Evolutionary conservation across 1,139 yeast genomes (phyloP), one percentile per base, ranked within the genome.

Genomic region (Yamadazyma songkhlaensis): DNA sequence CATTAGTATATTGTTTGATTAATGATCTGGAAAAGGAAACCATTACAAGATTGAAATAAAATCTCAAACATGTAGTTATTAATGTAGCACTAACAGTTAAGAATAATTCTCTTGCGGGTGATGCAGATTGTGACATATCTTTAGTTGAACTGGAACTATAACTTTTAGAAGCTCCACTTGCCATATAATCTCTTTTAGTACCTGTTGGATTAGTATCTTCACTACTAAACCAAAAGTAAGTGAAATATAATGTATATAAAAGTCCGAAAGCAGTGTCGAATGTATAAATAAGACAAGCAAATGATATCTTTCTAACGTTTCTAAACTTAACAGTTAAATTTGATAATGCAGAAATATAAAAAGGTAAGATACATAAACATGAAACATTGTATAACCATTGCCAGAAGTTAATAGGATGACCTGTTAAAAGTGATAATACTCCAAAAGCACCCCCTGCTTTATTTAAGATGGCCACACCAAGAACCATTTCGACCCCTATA

Each of bases 381-480:
- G 82, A 60, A 27, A 83, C 55, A 59, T 90, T 88, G 51, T 84
- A 79, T 2, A 84, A 48, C 95, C 96, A 86, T 56, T 92, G 97
- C 68, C 84, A 68, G 44, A 81, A 78, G 45, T 81, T 82, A 41
- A 90, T 72, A 2, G 94, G 95, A 53, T 89, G 96, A 2, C 96
- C 94, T 0, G 97, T 90, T 53, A 92, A 75, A 31, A 92, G 62
- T 1, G 97, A 89, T 25, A 90, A 67, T 29, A 90, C 68, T 22
- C 97, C 98, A 59, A 84, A 92, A 21, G 82, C 68, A 8, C 97
- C 97, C 40, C 95, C 82, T 45, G 92, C 88, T 59, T 90, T 90
- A 65, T 92, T 90, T 50, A 90, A 72, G 33, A 89, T 77, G 15
- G 94, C 84, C 27, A 85, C 69, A 2, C 88, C 84, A n/a, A 89